Base-by-base conservation (phyloP, 2,329 filamentous ascomycete genomes). In the Apiospora malaysiana region DNA sequence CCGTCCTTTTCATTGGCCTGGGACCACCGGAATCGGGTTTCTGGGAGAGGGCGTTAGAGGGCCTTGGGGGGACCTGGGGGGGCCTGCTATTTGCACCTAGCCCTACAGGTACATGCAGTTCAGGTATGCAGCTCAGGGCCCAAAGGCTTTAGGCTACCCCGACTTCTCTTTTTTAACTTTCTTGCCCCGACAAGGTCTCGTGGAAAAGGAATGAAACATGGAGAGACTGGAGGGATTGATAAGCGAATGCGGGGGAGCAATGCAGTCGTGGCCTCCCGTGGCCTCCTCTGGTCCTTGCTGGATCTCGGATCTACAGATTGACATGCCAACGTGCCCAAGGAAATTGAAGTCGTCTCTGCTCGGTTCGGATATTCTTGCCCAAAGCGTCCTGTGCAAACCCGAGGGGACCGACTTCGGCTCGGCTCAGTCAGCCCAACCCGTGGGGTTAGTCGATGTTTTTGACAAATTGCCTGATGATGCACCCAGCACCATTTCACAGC, bases 281-380 rank as follows among this genome's bases (percentile, higher is more conserved):
- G 32, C 51, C 51, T 37, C 23, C 49, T 56, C 27, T 8, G 45
- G 45, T 47, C 45, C 45, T 47, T n/a, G 18, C 27, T 59, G 51
- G 16, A 59, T 59, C 27, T 59, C 51, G 27, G 56, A 63, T 63
- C 56, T 63, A 40, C 56, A 63, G 32, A 40, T 40, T 63, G 16
- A 40, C 56, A 27, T 63, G 32, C 56, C 51, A n/a, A n/a, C 23
- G 25, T 25, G 51, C 51, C 12, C 45, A 47, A 40, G 21, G 32
- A 40, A 21, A 37, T n/a, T 21, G 10, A 40, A 10, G 7, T 63
- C 27, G 27, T 21, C 51, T 32, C 25, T 59, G 27, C 56, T 40
- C 56, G 56, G 56, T n/a, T 63, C 56, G 56, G 56, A 63, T 63
- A 63, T 63, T 40, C 56, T 40, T 63, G 27, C 56, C 32, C 56